phyloP scores from a whole-genome alignment of 2,329 filamentous ascomycete genomes.

The Penicillium oxalicum region DNA sequence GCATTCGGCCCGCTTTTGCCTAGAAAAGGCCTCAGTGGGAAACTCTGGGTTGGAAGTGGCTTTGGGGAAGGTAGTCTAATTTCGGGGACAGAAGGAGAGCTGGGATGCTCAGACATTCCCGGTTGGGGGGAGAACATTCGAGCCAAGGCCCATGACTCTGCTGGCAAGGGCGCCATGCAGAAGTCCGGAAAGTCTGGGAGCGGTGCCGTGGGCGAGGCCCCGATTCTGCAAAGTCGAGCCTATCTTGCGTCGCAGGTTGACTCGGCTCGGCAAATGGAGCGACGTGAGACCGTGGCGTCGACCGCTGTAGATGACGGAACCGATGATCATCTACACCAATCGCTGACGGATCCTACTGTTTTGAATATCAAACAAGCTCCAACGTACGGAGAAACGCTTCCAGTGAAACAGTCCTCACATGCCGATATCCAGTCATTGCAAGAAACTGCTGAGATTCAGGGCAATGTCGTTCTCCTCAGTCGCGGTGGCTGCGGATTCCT shows the following conservation, averaged over 20 bases:
- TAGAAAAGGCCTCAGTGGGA: slow-evolving; percentile 70
- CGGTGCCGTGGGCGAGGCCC: slow-evolving; percentile 18
- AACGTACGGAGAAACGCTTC: slow-evolving; percentile 28
- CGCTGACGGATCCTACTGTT: slow-evolving; percentile 41
- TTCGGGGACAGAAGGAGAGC: slow-evolving; percentile 64
- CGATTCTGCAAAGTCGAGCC: slow-evolving; percentile 15
- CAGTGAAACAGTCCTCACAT: slow-evolving; percentile 47
- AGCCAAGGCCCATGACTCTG: slow-evolving; percentile 27
- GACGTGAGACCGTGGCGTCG: slow-evolving; percentile 9
- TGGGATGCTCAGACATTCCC: slow-evolving; percentile 91
- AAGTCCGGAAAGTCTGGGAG: slow-evolving; percentile 19
- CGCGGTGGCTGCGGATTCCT: slow-evolving; percentile 92
- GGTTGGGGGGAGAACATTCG: slow-evolving; percentile 67
- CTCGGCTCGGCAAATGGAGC: slow-evolving; percentile 12
- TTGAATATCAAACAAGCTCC: slow-evolving; percentile 30
- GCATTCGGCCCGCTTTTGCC: slow-evolving; percentile 83
- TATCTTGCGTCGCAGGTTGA: slow-evolving; percentile 23
- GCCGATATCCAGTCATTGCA: slow-evolving; percentile 89
- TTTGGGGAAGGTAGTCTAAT: slow-evolving; percentile 65
- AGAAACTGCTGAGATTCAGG: slow-evolving; percentile 84
- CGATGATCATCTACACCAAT: slow-evolving; percentile 72
- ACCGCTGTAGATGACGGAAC: slow-evolving; percentile 63
- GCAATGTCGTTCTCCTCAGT: slow-evolving; percentile 86
- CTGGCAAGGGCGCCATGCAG: slow-evolving; percentile 17
- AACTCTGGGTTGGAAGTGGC: slow-evolving; percentile 87